Evolutionary conservation across 2,329 filamentous ascomycete species (phyloP), one percentile per base, ranked within the genome.

Genomic region (Dactylella cylindrospora): DNA sequence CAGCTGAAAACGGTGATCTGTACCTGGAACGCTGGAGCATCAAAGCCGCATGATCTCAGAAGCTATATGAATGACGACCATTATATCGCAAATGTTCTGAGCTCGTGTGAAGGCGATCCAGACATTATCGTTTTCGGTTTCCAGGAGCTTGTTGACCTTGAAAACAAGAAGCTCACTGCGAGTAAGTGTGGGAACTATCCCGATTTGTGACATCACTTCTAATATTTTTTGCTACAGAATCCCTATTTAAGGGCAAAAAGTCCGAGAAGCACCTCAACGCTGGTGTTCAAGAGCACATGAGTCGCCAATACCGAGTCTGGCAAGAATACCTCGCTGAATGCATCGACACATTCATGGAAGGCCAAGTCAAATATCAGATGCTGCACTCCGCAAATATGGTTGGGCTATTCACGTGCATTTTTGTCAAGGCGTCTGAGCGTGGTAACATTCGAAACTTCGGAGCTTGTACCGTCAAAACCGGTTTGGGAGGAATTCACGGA

Each of bases 11-110:
- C 87, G 9, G 77, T 89, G 29, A 82, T 95, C 20, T 80, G 97
- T 76, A 96, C 90, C 0, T 98, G 93, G 93, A 98, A 98, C 71
- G 91, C 90, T 1, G 93, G 93, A 1, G 93, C 93, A n/a, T 85
- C 86, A 12, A 95, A 93, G n/a, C 93, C 93, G 0, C 84, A 83
- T 57, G 87, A 84, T 69, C 76, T 97, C 26, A 81, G 86, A 50
- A 82, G 87, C 65, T 82, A 82, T 1, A 79, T 82, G 23, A 76
- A 80, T 47, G 88, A 95, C 69, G 80, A 81, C 8, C 78, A 79
- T 35, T 97, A 97, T 72, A 86, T 97, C 70, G 83, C 84, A 66
- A 83, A 91, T 54, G 79, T 95, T 12, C 77, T 98, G 20, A 81
- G 84, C 66, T 81, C 80, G n/a, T 84, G 86, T 64, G 80, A 85